These are phyloP conservation scores for Avena sativa DNA, from an alignment of 176 grass and related monocot genomes.

Conservation along the genomic window DNA sequence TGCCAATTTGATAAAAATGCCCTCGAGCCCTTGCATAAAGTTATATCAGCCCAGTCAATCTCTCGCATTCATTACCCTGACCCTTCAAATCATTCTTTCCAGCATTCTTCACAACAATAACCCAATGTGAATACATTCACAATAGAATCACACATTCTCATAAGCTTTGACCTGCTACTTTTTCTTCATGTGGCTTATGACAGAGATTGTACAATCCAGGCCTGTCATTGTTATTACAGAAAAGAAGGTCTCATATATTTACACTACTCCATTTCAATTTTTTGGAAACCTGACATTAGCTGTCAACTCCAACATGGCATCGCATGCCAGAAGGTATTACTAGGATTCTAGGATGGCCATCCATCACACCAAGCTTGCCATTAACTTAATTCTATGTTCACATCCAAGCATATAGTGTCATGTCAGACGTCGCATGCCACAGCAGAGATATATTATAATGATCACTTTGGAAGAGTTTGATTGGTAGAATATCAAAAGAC, in stretches of 20 bases:
- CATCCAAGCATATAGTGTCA: background rate
- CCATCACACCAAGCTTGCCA: background rate
- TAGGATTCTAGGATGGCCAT: background rate
- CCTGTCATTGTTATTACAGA: background rate
- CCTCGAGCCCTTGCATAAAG: background rate
- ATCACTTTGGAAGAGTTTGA: background rate
- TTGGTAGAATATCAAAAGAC: background rate
- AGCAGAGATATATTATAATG: background rate
- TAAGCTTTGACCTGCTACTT: background rate
- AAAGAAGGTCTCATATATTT: conserved; percentile 6
- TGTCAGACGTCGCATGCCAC: background rate
- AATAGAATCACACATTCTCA: background rate
- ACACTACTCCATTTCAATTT: background rate
- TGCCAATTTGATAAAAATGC: conserved; percentile 4
- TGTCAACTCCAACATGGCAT: background rate
- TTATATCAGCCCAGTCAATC: background rate
- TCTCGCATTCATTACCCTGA: background rate
- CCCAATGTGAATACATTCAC: background rate
- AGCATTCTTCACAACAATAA: background rate
- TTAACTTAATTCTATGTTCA: conserved; percentile 2
- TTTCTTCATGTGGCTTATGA: background rate
- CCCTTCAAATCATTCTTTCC: background rate
- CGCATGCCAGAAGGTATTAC: background rate
- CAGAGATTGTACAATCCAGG: background rate
- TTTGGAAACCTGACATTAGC: background rate